Percentiles rank a stretch among this genome's conserved stretches.
Evolutionary conservation across 1,139 yeast species (phyloP).

Genomic region (Kluyveromyces sp.): DNA sequence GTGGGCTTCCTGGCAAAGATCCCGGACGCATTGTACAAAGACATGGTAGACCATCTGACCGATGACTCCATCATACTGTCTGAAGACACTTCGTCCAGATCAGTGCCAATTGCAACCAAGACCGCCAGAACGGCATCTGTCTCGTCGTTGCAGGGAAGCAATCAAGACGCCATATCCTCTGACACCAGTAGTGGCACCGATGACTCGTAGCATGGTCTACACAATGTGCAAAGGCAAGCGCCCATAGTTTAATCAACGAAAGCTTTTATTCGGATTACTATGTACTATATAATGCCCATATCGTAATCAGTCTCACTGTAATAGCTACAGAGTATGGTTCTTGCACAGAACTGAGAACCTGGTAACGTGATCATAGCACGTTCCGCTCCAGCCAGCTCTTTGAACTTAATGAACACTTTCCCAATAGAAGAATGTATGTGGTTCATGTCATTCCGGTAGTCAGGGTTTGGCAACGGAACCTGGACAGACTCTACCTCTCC

Average conservation of each 20-base stretch:
- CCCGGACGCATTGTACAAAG: slow-evolving; percentile 60
- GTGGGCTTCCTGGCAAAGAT: slow-evolving; percentile 74
- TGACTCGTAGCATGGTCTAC: too few relatives aligned
- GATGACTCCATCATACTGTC: slow-evolving; percentile 34
- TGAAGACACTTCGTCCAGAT: neutral
- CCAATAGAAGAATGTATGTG: slow-evolving; percentile 52
- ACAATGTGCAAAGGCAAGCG: too few relatives aligned
- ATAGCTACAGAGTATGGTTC: slow-evolving; percentile 63
- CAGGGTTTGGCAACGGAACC: slow-evolving; percentile 62
- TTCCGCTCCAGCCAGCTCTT: slow-evolving; percentile 43
- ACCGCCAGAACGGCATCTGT: too few relatives aligned
- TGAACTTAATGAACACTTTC: slow-evolving; percentile 62
- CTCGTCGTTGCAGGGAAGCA: too few relatives aligned
- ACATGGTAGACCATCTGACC: slow-evolving; percentile 65
- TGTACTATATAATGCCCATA: slow-evolving; percentile 28
- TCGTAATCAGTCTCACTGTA: slow-evolving; percentile 53
- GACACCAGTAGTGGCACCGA: too few relatives aligned
- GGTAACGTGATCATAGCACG: slow-evolving; percentile 57
- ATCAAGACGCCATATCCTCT: too few relatives aligned
- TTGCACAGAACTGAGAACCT: slow-evolving; percentile 62
- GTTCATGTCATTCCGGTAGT: slow-evolving; percentile 39
- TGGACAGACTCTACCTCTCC: slow-evolving; percentile 51
- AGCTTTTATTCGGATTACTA: too few relatives aligned
- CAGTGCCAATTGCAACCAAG: too few relatives aligned
- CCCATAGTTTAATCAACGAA: too few relatives aligned